phyloP scores from a whole-genome alignment of 2,329 filamentous ascomycete species.

The Xylaria sp. region DNA sequence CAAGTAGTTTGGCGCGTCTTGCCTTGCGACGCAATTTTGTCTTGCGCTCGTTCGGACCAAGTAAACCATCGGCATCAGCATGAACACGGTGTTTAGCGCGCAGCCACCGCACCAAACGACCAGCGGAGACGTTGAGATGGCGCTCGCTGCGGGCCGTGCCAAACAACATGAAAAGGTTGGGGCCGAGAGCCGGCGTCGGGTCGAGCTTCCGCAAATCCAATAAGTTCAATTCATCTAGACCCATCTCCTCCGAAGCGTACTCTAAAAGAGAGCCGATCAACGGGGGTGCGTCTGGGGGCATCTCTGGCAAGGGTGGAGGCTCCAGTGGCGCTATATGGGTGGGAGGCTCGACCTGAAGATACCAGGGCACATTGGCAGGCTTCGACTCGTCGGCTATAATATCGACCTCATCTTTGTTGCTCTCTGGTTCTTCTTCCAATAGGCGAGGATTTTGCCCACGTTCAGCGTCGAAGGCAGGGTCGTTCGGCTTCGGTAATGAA shows the following conservation, averaged over 20 bases:
- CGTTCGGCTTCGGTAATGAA: slow-evolving; percentile 29
- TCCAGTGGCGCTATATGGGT: slow-evolving; percentile 60
- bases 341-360: slow-evolving; percentile 77
- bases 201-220: slow-evolving; percentile 87
- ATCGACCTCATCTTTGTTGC: slow-evolving; percentile 19
- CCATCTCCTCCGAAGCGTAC: slow-evolving; percentile 84
- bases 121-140: slow-evolving; percentile 90
- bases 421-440: slow-evolving; percentile 19
- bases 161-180: slow-evolving; percentile 91
- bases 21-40: slow-evolving; percentile 83
- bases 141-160: slow-evolving; percentile 92
- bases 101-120: slow-evolving; percentile 88
- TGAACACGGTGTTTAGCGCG: slow-evolving; percentile 75
- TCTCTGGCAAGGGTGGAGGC: slow-evolving; percentile 58
- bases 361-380: slow-evolving; percentile 70
- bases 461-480: slow-evolving; percentile 15
- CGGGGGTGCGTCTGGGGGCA: slow-evolving; percentile 74
- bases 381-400: slow-evolving; percentile 17
- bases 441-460: slow-evolving; percentile 9
- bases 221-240: slow-evolving; percentile 81
- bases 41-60: slow-evolving; percentile 92
- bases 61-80: slow-evolving; percentile 84
- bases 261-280: slow-evolving; percentile 78
- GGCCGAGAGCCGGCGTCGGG: slow-evolving; percentile 85
- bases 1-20: slow-evolving; percentile 82